Evolutionary conservation across 129 eudicot genomes (phyloP).

Genomic region (Pittosporum tobira): DNA sequence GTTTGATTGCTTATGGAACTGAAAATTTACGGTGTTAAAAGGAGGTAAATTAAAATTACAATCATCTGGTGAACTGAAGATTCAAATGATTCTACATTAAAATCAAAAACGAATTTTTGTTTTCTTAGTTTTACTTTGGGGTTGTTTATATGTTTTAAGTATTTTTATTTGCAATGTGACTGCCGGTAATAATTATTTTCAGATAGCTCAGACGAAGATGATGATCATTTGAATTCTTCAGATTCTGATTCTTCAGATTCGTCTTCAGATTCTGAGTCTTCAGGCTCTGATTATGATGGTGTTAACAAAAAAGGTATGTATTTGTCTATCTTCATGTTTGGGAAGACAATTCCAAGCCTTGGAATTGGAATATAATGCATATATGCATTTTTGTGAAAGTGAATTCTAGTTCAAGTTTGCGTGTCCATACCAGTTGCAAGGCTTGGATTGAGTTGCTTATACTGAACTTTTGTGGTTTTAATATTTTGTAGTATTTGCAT

Average conservation of each 20-base stretch:
- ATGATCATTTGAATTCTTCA: background rate
- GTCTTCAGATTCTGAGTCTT: too few species aligned
- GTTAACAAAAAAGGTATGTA: constrained; percentile 17
- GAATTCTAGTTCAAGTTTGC: background rate
- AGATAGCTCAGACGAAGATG: constrained; percentile 25
- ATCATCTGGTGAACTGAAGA: too few species aligned
- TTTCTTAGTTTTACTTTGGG: constrained; percentile 3
- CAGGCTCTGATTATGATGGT: constrained; percentile 24
- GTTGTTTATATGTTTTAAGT: background rate
- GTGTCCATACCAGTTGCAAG: background rate
- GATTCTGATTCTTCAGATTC: too few species aligned
- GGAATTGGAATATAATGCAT: background rate
- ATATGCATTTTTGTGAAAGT: background rate
- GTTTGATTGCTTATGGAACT: too few species aligned
- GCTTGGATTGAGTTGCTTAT: too few species aligned
- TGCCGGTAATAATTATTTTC: constrained; percentile 22
- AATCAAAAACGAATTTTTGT: constrained; percentile 1
- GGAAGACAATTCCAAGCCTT: too few species aligned
- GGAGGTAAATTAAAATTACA: too few species aligned
- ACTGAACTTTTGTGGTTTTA: too few species aligned
- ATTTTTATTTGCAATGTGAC: background rate
- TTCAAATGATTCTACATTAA: too few species aligned
- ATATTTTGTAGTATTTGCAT: too few species aligned
- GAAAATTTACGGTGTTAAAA: too few species aligned
- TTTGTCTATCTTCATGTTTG: background rate